These are phyloP conservation scores for Cyclotella sp. DNA, from an alignment of 108 stramenopile genomes.

Conservation along the genomic window DNA sequence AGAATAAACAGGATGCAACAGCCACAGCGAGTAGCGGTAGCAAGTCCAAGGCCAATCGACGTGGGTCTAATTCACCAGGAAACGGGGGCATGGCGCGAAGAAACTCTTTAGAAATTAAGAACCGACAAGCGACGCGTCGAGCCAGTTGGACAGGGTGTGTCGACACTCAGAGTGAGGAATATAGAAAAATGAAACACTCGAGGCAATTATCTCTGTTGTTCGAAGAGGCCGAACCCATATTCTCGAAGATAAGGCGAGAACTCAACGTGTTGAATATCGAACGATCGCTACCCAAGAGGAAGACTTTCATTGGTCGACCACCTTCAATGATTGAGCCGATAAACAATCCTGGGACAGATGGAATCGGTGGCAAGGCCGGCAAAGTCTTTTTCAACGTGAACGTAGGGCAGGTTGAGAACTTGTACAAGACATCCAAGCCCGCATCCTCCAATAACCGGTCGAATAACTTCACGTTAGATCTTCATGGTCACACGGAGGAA, in stretches of 20 bases:
- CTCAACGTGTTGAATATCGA: conserved; percentile 26
- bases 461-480: conserved; percentile 25
- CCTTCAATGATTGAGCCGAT: neutral
- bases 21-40: neutral
- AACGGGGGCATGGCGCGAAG: neutral
- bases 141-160: conserved; percentile 16
- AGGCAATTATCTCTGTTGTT: conserved; percentile 23
- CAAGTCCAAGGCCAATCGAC: conserved; percentile 6
- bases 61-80: neutral
- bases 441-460: neutral
- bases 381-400: conserved; percentile 31
- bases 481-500: conserved; percentile 36
- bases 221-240: conserved; percentile 41
- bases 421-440: conserved; percentile 39
- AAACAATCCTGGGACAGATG: conserved; percentile 26
- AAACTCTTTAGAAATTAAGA: neutral
- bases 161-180: conserved; percentile 24
- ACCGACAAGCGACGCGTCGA: neutral
- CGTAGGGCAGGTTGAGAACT: conserved; percentile 42
- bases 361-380: conserved; percentile 48
- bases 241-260: conserved; percentile 35
- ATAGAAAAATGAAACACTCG: conserved; percentile 33
- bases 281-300: conserved; percentile 30
- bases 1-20: neutral
- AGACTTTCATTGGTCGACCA: neutral